Conservation (phyloP, 345 rosid genomes). For the Gossypium mustelinum region DNA sequence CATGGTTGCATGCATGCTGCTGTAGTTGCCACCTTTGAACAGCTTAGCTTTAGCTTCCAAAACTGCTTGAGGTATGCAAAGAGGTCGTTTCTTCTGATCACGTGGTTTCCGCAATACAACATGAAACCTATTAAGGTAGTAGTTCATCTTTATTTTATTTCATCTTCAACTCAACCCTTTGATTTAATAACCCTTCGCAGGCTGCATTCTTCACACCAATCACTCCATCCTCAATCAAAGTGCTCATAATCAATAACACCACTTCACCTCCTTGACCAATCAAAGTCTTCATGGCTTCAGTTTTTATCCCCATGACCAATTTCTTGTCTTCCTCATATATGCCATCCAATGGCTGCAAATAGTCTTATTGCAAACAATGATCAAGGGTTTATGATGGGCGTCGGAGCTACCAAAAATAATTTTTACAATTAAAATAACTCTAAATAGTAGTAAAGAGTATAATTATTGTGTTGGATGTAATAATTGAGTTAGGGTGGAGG, state of each 20-base stretch:
- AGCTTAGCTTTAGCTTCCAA: slow-evolving; percentile 58
- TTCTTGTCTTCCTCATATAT: slow-evolving; percentile 65
- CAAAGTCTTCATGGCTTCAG: slow-evolving; percentile 70
- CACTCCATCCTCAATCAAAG: slow-evolving; percentile 78
- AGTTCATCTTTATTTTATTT: slow-evolving; percentile 68
- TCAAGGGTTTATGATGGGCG: slow-evolving; percentile 45
- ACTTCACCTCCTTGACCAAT: slow-evolving; percentile 59
- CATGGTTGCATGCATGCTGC: too few relatives aligned
- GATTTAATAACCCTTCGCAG: slow-evolving; percentile 76
- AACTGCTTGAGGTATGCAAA: slow-evolving; percentile 74
- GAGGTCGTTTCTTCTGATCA: slow-evolving; percentile 55
- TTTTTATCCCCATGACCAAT: slow-evolving; percentile 69
- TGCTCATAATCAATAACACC: slow-evolving; percentile 79
- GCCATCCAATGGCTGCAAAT: slow-evolving; percentile 79
- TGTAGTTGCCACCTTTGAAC: too few relatives aligned
- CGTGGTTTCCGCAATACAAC: slow-evolving; percentile 75
- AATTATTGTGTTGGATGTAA: too few relatives aligned
- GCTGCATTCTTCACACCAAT: slow-evolving; percentile 85
- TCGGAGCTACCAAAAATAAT: too few relatives aligned
- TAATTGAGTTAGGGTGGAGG: too few relatives aligned
- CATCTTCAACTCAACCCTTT: slow-evolving; percentile 89
- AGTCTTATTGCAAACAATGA: slow-evolving; percentile 91
- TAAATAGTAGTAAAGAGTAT: too few relatives aligned
- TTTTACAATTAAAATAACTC: too few relatives aligned
- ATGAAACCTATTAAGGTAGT: slow-evolving; percentile 82